phyloP scores from a whole-genome alignment of 1,139 yeast species.

The Hyphopichia buzzinii region DNA sequence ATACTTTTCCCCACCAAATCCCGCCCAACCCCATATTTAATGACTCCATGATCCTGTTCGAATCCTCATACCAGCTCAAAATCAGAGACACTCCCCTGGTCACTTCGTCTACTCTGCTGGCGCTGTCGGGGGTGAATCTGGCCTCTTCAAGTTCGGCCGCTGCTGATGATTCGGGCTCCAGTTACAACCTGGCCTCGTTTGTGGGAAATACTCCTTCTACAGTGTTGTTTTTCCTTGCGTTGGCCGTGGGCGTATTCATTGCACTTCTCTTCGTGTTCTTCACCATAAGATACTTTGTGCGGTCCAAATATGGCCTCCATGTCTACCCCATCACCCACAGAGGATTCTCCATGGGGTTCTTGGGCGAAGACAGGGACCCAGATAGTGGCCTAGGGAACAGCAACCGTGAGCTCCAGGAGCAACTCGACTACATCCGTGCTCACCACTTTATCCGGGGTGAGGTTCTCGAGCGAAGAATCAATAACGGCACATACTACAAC shows the following conservation, averaged over 20 bases:
- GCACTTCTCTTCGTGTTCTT: constrained; percentile 56
- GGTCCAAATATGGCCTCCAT: constrained; percentile 56
- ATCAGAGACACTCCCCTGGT: too few relatives aligned
- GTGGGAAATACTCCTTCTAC: constrained; percentile 55
- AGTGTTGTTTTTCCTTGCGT: constrained; percentile 58
- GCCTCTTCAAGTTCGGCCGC: constrained; percentile 1
- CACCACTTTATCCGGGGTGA: constrained; percentile 33
- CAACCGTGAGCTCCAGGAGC: constrained; percentile 34
- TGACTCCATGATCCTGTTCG: neutral
- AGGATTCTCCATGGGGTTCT: constrained; percentile 8
- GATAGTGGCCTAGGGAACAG: constrained; percentile 4
- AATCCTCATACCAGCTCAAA: too few relatives aligned
- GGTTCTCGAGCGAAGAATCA: constrained; percentile 26
- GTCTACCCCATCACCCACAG: constrained; percentile 39
- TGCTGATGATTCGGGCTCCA: neutral
- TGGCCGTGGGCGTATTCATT: constrained; percentile 59
- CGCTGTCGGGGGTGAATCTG: neutral
- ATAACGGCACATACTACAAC: constrained; percentile 3
- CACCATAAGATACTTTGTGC: constrained; percentile 55
- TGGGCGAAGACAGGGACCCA: constrained; percentile 4
- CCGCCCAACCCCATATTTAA: too few relatives aligned
- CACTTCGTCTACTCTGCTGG: constrained; percentile 1
- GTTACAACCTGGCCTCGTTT: constrained; percentile 18
- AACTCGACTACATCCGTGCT: constrained; percentile 32
- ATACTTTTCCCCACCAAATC: too few relatives aligned